Conservation (phyloP, 208 protist species). For the Trypanosoma avium region DNA sequence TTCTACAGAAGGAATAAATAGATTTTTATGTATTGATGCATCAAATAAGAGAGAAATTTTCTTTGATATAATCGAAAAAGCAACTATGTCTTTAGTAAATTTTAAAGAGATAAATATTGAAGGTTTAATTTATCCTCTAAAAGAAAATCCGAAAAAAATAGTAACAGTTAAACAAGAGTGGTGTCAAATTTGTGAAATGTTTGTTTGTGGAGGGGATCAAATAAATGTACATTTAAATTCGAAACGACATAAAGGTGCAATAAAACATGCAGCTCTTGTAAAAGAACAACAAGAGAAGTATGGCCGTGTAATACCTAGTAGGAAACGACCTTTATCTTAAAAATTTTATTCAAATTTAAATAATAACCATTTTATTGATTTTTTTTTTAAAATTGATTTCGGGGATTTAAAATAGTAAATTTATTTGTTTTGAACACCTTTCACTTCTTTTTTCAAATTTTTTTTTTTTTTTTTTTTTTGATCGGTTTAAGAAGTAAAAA, state of each 20-base stretch:
- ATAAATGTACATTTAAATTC: slow-evolving; percentile 54
- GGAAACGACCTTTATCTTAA: slow-evolving; percentile 27
- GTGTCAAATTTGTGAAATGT: slow-evolving; percentile 55
- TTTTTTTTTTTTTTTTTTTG: slow-evolving; percentile 12
- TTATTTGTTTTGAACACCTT: too few relatives aligned
- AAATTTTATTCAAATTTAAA: background rate
- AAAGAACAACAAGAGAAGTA: slow-evolving; percentile 55
- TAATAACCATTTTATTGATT: too few relatives aligned
- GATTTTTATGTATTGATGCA: slow-evolving; percentile 39
- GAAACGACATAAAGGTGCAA: slow-evolving; percentile 62
- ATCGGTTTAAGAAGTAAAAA: background rate
- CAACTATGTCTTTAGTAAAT: slow-evolving; percentile 9
- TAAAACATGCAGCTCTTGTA: slow-evolving; percentile 45
- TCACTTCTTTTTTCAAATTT: background rate
- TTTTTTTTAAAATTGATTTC: too few relatives aligned
- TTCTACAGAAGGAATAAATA: slow-evolving; percentile 16
- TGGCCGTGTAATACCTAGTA: slow-evolving; percentile 56
- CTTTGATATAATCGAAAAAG: slow-evolving; percentile 12
- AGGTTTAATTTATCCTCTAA: slow-evolving; percentile 25
- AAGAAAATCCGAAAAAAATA: background rate
- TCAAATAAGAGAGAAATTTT: slow-evolving; percentile 17
- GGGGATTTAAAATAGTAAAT: too few relatives aligned
- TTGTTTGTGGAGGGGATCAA: slow-evolving; percentile 54
- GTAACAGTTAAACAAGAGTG: slow-evolving; percentile 43
- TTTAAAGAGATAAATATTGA: background rate